phyloP scores from a whole-genome alignment of 129 eudicot species.

The Arctium lappa region DNA sequence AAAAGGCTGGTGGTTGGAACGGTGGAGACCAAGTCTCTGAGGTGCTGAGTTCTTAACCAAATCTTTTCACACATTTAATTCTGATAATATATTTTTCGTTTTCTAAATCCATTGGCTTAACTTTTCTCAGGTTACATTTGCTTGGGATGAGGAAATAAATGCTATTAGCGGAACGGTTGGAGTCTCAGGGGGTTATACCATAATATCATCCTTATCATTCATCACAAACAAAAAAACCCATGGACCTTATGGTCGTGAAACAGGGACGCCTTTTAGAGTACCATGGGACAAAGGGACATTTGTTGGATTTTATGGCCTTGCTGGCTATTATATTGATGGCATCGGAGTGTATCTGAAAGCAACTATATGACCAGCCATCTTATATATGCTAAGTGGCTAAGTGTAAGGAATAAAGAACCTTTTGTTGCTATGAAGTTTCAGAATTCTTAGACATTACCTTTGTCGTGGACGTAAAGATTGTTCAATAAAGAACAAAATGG shows the following conservation, averaged over 20 bases:
- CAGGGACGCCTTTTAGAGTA: neutral
- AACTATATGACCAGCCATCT: neutral
- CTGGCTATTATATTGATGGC: neutral
- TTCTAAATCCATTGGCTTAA: neutral
- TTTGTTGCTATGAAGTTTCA: neutral
- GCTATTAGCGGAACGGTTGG: neutral
- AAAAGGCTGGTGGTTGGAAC: neutral
- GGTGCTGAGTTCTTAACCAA: neutral
- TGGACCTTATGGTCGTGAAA: slow-evolving; percentile 2
- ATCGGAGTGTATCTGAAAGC: neutral
- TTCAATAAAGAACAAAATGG: neutral
- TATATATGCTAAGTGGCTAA: neutral
- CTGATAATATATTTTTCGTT: neutral
- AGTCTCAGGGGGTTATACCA: neutral
- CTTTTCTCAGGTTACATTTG: neutral
- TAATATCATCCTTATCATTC: neutral
- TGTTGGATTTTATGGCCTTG: neutral
- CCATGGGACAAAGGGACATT: neutral
- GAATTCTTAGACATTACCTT: neutral
- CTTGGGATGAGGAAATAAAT: neutral
- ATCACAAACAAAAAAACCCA: neutral
- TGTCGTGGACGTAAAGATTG: neutral
- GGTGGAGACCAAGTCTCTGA: neutral
- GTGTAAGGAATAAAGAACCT: neutral
- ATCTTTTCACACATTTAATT: neutral